Evolutionary conservation across 2,329 filamentous ascomycete genomes (phyloP).

Genomic region (Monilinia laxa): DNA sequence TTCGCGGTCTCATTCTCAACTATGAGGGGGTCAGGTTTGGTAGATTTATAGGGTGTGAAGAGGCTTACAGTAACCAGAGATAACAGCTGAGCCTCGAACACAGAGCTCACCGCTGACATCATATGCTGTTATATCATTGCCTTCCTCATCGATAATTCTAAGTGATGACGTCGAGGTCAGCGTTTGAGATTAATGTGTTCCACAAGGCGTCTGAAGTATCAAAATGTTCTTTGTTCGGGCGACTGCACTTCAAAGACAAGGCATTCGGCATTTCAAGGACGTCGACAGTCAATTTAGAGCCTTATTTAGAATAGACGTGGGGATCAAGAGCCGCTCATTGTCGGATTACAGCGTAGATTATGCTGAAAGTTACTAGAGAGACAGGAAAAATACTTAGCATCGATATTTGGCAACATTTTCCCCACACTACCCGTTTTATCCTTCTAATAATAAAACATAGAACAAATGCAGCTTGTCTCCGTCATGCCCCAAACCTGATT

Average conservation of each 20-base stretch:
- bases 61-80: conserved; percentile 64
- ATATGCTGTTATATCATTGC: conserved; percentile 34
- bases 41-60: neutral
- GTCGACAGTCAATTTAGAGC: no score
- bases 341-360: neutral
- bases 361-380: neutral
- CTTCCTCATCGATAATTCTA: conserved; percentile 35
- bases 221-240: neutral
- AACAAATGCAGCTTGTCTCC: conserved; percentile 41
- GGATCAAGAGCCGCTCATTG: neutral
- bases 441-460: conserved; percentile 45
- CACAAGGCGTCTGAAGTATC: neutral
- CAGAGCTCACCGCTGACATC: conserved; percentile 52
- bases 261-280: neutral
- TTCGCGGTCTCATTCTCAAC: conserved; percentile 47
- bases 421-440: conserved; percentile 55
- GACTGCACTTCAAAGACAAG: neutral
- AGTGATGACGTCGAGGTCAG: neutral
- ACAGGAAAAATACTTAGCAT: conserved; percentile 35
- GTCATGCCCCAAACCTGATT: conserved; percentile 56
- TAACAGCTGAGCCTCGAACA: conserved; percentile 69
- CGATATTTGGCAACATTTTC: conserved; percentile 43
- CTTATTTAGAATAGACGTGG: neutral
- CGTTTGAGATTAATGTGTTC: neutral
- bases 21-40: neutral